Base-by-base conservation (phyloP, 2,329 filamentous ascomycete species). In the Lachnellula subtilissima region DNA sequence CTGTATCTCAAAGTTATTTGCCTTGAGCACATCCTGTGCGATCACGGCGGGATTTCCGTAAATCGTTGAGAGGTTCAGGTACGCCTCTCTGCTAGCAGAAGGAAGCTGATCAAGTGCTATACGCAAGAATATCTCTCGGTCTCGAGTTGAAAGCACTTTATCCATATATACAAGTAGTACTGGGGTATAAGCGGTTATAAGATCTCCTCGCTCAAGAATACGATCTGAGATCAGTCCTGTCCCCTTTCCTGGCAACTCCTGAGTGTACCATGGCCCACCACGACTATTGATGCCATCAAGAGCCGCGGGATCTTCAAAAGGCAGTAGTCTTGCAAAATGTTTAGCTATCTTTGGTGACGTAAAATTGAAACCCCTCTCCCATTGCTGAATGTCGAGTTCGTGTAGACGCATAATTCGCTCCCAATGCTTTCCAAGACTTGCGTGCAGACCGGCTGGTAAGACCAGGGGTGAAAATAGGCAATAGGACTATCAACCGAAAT, bases 1-100 rank as follows among this genome's bases (percentile, higher is more conserved):
- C 15, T 56, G 50, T 14, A 59, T 40, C 40, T 56, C 57, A 45
- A 59, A 59, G 4, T 47, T 50, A 49, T 59, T 59, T n/a, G 54
- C 55, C 42, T 56, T 59, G n/a, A 59, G 36, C 22, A 54, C 42
- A 54, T 59, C 54, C 42, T 59, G 57, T 9, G 54, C 19, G 4
- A 22, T 49, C n/a, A 54, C 19, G 32, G 6, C 32, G 17, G 42
- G 43, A 37, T 49, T 28, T 5, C 51, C 45, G 36, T 32, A 52
- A 23, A 53, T 56, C 4, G 32, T 54, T 5, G 57, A 35, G 12
- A 59, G 54, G 8, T 23, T 17, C 4, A 52, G 36, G 39, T 58
- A 58, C n/a, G 25, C 14, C 12, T 40, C 42, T 15, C 52, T 48
- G 6, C 48, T 54, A 12, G 14, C 25, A 2, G 12, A 14, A 11